phyloP scores from a whole-genome alignment of 495 filamentous ascomycete species.

The Friedmanniomyces simplex region DNA sequence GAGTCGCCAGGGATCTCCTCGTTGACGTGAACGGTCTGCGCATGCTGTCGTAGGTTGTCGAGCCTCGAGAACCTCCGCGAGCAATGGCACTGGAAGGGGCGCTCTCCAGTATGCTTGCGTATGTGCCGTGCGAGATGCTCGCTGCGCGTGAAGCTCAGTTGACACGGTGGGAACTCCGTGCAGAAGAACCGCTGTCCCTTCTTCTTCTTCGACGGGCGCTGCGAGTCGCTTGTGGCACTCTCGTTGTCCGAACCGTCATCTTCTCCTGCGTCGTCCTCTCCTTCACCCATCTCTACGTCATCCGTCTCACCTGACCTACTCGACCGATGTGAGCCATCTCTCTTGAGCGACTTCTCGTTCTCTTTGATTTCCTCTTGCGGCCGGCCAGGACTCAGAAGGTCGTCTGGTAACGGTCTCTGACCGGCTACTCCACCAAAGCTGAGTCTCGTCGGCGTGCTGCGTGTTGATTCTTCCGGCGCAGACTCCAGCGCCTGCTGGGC shows the following conservation, averaged over 20 bases:
- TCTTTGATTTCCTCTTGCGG: constrained; percentile 25
- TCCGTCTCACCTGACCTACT: constrained; percentile 29
- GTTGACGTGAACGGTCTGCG: constrained; percentile 94
- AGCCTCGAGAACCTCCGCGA: constrained; percentile 89
- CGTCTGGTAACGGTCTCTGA: constrained; percentile 52
- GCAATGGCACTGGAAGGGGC: constrained; percentile 96
- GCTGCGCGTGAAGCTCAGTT: constrained; percentile 88
- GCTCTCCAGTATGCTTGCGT: constrained; percentile 93
- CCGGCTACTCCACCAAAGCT: constrained; percentile 46
- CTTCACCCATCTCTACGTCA: constrained; percentile 61
- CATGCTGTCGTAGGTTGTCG: constrained; percentile 93
- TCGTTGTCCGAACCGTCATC: constrained; percentile 70
- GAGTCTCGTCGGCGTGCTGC: constrained; percentile 52
- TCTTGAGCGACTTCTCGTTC: constrained; percentile 36
- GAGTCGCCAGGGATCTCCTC: constrained; percentile 93
- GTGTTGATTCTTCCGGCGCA: constrained; percentile 28
- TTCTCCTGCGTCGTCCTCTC: constrained; percentile 67
- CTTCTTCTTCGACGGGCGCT: constrained; percentile 70
- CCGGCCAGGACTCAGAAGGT: constrained; percentile 45
- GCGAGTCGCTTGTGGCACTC: constrained; percentile 55
- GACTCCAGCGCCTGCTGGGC: constrained; percentile 30
- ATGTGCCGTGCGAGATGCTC: constrained; percentile 95
- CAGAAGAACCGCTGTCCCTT: constrained; percentile 96
- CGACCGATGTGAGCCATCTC: constrained; percentile 52
- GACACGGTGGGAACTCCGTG: constrained; percentile 92